Percentiles rank a stretch among this genome's conserved stretches.
phyloP scores from a whole-genome alignment of 805 yeast genomes.

The Candida glaebosa region DNA sequence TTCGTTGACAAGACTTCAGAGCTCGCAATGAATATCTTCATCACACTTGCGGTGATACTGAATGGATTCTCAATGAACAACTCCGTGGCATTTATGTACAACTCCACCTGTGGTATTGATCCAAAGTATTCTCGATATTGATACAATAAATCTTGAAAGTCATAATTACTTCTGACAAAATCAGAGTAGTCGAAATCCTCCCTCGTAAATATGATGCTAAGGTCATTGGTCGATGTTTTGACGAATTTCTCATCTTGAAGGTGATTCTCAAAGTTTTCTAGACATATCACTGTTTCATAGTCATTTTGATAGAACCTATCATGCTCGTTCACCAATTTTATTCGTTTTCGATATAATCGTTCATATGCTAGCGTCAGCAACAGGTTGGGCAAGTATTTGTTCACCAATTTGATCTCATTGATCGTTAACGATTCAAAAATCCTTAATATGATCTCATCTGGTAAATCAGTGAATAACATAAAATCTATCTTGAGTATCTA shows the following conservation, averaged over 20 bases:
- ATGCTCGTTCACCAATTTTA: constrained; percentile 6
- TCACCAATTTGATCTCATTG: constrained; percentile 10
- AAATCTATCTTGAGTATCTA: too few relatives aligned
- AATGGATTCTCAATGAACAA: constrained; percentile 28
- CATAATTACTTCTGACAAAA: constrained; percentile 7
- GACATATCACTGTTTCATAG: background rate
- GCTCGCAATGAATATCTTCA: constrained; percentile 24
- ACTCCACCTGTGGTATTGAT: constrained; percentile 15
- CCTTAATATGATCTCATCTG: constrained; percentile 16
- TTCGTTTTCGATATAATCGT: constrained; percentile 8
- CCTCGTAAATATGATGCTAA: constrained; percentile 7
- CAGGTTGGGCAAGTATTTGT: background rate
- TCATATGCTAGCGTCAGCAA: constrained; percentile 5
- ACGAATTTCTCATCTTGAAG: constrained; percentile 3
- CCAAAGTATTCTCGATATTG: constrained; percentile 4
- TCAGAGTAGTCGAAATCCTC: constrained; percentile 7
- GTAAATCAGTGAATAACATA: constrained; percentile 11
- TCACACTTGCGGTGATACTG: constrained; percentile 24
- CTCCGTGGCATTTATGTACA: constrained; percentile 27
- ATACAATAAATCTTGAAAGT: constrained; percentile 3
- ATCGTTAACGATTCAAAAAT: constrained; percentile 14
- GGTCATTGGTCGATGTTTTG: constrained; percentile 1
- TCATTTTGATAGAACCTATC: constrained; percentile 1
- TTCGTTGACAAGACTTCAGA: constrained; percentile 14
- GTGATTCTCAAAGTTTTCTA: background rate